Percentiles rank a stretch among this genome's conserved stretches.
These are phyloP conservation scores for Apiotrichum domesticum DNA, from an alignment of 1,284 basidiomycete species.

Conservation along the genomic window DNA sequence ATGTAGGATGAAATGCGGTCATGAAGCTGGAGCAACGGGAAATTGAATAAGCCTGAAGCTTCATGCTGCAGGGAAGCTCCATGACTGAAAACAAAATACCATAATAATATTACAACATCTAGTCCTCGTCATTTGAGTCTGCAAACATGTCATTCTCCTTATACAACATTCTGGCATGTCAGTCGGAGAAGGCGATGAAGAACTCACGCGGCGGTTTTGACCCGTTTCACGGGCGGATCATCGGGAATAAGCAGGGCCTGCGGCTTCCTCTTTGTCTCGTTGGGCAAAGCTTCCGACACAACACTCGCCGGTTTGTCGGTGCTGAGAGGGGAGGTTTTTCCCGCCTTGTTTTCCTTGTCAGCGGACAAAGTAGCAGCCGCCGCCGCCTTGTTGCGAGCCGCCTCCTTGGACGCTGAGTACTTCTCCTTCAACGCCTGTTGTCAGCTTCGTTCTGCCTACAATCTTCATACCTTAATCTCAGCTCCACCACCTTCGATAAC, in stretches of 20 bases:
- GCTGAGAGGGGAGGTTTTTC: not conserved
- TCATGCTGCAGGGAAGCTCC: too few relatives aligned
- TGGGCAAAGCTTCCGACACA: too few relatives aligned
- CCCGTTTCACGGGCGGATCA: conserved; percentile 5
- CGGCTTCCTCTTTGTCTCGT: not conserved
- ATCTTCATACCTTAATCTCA: conserved; percentile 18
- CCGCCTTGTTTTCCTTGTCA: not conserved
- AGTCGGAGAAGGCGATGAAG: not conserved
- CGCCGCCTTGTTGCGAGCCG: not conserved
- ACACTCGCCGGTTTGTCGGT: too few relatives aligned
- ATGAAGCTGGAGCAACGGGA: too few relatives aligned
- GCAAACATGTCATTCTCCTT: conserved; percentile 28
- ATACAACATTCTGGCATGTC: conserved; percentile 10
- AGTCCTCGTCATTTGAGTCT: conserved; percentile 14
- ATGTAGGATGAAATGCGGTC: too few relatives aligned
- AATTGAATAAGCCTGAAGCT: too few relatives aligned
- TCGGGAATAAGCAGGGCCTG: not conserved
- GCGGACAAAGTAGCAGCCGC: not conserved
- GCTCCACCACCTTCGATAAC: conserved; percentile 20
- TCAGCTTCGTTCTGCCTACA: not conserved
- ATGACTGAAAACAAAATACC: too few relatives aligned
- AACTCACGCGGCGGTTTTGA: conserved; percentile 19
- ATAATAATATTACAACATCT: not conserved
- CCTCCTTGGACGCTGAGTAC: conserved; percentile 10
- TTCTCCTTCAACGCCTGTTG: conserved; percentile 16